Base-by-base conservation (phyloP, 306 rosid species). In the Rubus parviflorus region DNA sequence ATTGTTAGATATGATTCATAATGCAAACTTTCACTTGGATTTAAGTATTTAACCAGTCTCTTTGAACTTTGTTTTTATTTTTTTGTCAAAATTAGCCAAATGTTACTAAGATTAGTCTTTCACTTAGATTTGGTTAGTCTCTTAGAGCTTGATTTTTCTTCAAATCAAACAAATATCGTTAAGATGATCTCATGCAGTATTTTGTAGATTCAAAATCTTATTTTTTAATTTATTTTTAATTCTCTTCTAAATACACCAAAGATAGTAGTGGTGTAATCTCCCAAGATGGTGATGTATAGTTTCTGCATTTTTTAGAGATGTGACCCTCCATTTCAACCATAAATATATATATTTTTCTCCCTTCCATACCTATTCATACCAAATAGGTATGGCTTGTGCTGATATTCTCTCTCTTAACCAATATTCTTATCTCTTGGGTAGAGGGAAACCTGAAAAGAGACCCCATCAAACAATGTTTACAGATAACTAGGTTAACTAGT, bases 391-490 rank as follows among this genome's bases (percentile, higher is more conserved):
- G 81, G 78, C 72, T 46, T 62, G 35, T 73, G 43, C 63, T 52
- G 69, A 64, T 64, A 64, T 64, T 64, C 41, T 46, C 77, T 22
- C 52, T 16, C 19, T 23, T 35, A 63, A 84, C 82, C 75, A 72
- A 76, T 87, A 80, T 82, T 86, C 82, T 75, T 42, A 46, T 82
- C 81, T 86, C 81, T 88, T 81, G 89, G 84, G 76, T 68, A 40
- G 13, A 80, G 77, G 67, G 77, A 82, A 81, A 85, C 73, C 83
- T 88, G 88, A 79, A 83, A 83, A 84, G 82, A 72, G 81, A 75
- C 86, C 70, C 80, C 74, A 81, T 81, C 90, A 61, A 74, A 81
- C 75, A 83, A 70, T 47, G 84, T 54, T 73, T 78, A 72, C 92
- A 80, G 81, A 86, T 81, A 81, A 80, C 79, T 51, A 82, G 74